Percentiles rank a stretch among this genome's conserved stretches.
phyloP scores from a whole-genome alignment of 2,329 filamentous ascomycete species.

The Monilinia laxa region DNA sequence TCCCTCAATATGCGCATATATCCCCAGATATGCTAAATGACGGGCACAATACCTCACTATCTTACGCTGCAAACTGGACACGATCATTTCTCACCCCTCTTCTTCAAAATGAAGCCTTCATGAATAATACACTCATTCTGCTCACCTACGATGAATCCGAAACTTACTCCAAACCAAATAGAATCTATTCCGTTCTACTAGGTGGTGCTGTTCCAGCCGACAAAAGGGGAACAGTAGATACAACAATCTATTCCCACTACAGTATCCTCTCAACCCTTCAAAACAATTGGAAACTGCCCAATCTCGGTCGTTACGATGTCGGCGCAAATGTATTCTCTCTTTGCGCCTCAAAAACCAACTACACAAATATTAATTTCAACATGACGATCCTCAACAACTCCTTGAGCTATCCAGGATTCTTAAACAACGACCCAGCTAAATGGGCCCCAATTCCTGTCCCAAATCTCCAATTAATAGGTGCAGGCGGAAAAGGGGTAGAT shows the following conservation, averaged over 20 bases:
- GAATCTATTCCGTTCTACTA: constrained; percentile 54
- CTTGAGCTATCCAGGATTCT: constrained; percentile 46
- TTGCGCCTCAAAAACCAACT: constrained; percentile 37
- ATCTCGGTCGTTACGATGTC: constrained; percentile 47
- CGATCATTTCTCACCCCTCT: constrained; percentile 54
- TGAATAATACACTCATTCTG: constrained; percentile 54
- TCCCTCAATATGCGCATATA: constrained; percentile 67
- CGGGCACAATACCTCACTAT: constrained; percentile 59
- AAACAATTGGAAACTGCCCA: constrained; percentile 47
- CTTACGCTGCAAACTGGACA: constrained; percentile 53
- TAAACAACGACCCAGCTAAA: constrained; percentile 42
- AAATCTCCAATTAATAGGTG: constrained; percentile 47
- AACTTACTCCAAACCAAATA: constrained; percentile 52
- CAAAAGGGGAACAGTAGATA: constrained; percentile 52
- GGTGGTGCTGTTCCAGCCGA: constrained; percentile 52
- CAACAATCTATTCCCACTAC: constrained; percentile 50
- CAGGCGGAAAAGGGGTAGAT: constrained; percentile 45
- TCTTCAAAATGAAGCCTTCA: constrained; percentile 51
- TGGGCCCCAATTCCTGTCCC: constrained; percentile 43
- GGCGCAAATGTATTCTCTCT: constrained; percentile 42
- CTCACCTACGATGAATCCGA: constrained; percentile 60
- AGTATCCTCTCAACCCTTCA: constrained; percentile 46
- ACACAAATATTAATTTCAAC: constrained; percentile 36
- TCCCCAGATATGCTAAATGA: constrained; percentile 65
- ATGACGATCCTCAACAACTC: constrained; percentile 46